These are phyloP conservation scores for Zoysia japonica DNA, from an alignment of 176 grass and related monocot species.

Conservation along the genomic window DNA sequence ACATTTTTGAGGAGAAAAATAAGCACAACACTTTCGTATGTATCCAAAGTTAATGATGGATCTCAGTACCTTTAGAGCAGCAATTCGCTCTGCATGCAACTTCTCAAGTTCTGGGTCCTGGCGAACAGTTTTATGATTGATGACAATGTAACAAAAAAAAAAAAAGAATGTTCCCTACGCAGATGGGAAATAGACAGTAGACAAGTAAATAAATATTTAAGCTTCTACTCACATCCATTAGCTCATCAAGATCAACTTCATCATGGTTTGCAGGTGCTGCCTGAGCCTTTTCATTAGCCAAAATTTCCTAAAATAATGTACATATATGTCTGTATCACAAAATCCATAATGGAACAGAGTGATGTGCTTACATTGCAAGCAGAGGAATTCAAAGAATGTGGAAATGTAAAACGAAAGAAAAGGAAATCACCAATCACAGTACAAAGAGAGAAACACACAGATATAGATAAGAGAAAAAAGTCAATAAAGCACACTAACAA, in stretches of 20 bases:
- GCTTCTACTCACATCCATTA: slow-evolving; percentile 82
- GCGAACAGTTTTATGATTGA: background rate
- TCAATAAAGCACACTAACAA: background rate
- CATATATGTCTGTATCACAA: slow-evolving; percentile 27
- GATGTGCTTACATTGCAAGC: background rate
- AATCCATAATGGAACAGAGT: background rate
- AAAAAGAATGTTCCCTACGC: background rate
- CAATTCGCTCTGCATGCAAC: slow-evolving; percentile 90
- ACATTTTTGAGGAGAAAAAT: slow-evolving; percentile 8
- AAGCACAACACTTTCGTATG: background rate
- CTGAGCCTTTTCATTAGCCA: slow-evolving; percentile 71
- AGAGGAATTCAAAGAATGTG: background rate
- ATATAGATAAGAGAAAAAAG: background rate
- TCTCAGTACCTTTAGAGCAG: slow-evolving; percentile 80
- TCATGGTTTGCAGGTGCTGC: slow-evolving; percentile 56
- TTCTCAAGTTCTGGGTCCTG: slow-evolving; percentile 98
- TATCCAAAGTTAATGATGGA: slow-evolving; percentile 16
- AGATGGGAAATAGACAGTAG: background rate
- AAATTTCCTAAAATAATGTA: slow-evolving; percentile 60
- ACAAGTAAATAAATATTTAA: background rate
- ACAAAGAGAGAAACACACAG: background rate
- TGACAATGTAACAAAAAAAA: slow-evolving; percentile 11
- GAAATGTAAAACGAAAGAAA: background rate
- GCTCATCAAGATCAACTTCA: slow-evolving; percentile 96
- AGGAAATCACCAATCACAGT: background rate